Evolutionary conservation across 805 yeast species (phyloP), one percentile per base, ranked within the genome.

Genomic region (Starmerella riodocensis): DNA sequence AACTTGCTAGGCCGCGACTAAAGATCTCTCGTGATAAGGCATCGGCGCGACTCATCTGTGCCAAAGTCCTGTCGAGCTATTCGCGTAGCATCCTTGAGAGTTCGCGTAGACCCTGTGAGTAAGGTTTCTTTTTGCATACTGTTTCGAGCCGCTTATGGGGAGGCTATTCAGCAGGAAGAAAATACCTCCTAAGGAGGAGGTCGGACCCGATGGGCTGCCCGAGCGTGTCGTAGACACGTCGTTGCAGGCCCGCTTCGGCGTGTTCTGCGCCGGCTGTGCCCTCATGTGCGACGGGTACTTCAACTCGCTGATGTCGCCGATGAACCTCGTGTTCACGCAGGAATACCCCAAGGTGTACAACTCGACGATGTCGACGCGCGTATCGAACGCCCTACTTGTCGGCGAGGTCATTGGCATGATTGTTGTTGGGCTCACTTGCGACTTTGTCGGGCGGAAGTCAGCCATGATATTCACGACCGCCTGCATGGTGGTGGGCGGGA

Each of bases 201-300:
- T 9, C 21, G 36, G 21, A 5, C 20, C 13, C 20, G 29, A 4
- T n/a, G 20, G 12, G n/a, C 11, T 20, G 20, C 26, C 30, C 20
- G 22, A 12, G n/a, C 36, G 45, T 8, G 35, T 40, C 13, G 30
- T 45, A 11, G 48, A 45, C 35, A 32, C 28, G 29, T 39, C 44
- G 12, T 44, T 48, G 46, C 35, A 35, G 22, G 48, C 52, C 17
- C 37, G 43, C 28, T 36, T 57, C 45, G 48, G 75, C 39, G 72
- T 78, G 45, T 52, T 74, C 32, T 73, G 81, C 58, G 64, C 85
- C 19, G 88, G 91, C 12, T 76, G 73, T 47, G 91, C 86, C 0
- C 66, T 80, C 53, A 71, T 78, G 51, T 72, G 80, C 18, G 91
- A 80, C 59, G 86, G 86, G 4, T 78, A 78, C 57, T 83, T 76